Evolutionary conservation across 177 flowering plant species (phyloP), one percentile per base, ranked within the genome.

Genomic region (Telopea speciosissima): DNA sequence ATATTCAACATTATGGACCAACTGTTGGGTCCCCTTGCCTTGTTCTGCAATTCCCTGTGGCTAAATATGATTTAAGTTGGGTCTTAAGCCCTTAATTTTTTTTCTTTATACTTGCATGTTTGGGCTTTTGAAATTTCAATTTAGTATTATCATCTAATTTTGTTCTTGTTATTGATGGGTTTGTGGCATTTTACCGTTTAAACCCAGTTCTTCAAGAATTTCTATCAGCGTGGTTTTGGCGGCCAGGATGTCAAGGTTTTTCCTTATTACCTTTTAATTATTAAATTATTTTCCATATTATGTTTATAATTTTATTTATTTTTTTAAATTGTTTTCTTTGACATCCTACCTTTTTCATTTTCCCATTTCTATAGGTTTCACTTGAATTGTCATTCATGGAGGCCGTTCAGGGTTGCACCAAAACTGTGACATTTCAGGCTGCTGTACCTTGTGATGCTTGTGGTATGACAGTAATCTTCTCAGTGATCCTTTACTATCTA

Each of bases 161-260:
- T 58, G 24, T 26, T 68, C 33, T 12, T 65, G 54, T 31, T 65
- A 9, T 66, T 60, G 33, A 26, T 52, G 75, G 63, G 68, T 74
- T 66, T 61, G 68, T 28, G 16, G 24, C 45, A 33, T 72, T 71
- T 3, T 68, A 36, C 0, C 23, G 17, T 21, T 73, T 73, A 70
- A 44, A 24, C 40, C 60, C 87, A 90, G 96, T 76, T 87, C 42
- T 87, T 87, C 77, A 82, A 79, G 68, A 62, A 72, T 28, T 85
- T 88, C 76, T 78, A 73, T 19, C 81, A 79, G 65, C 79, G 77
- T 49, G 79, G 70, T 24, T 65, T 83, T 70, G 89, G 92, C 4
- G 99, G 97, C 33, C 82, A 85, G 69, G 95, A 95, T 81, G 89
- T 87, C 72, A 83, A 95, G 97, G 97, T 95, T 69, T 69, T 36